These are phyloP conservation scores for Suhomyces terraborum DNA, from an alignment of 1,139 yeast species.

Conservation along the genomic window DNA sequence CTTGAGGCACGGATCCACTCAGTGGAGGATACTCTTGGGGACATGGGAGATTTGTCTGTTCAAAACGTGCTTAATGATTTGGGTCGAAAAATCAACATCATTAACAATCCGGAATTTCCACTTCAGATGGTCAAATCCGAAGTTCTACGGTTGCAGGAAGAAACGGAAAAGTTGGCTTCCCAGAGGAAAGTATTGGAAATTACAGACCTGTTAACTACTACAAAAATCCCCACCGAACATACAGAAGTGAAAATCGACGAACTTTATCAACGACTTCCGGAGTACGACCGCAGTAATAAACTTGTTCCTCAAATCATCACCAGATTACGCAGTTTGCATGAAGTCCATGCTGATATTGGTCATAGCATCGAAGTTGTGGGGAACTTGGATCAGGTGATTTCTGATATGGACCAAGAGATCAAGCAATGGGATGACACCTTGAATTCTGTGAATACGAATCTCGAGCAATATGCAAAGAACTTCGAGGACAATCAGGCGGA, in stretches of 20 bases:
- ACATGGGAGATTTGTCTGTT: slow-evolving; percentile 21
- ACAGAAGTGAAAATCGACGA: slow-evolving; percentile 36
- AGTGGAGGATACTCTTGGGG: slow-evolving; percentile 28
- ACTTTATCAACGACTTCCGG: slow-evolving; percentile 39
- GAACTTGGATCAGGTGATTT: slow-evolving; percentile 38
- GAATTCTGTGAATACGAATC: slow-evolving; percentile 35
- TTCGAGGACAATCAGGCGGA: slow-evolving; percentile 15
- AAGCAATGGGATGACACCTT: slow-evolving; percentile 43
- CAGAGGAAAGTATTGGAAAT: slow-evolving; percentile 20
- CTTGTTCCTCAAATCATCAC: slow-evolving; percentile 43
- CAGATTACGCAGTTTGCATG: slow-evolving; percentile 48
- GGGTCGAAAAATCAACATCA: slow-evolving; percentile 36
- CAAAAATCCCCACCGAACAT: slow-evolving; percentile 1
- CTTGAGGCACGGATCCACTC: slow-evolving; percentile 28
- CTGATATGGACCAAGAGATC: slow-evolving; percentile 40
- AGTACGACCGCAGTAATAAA: slow-evolving; percentile 35
- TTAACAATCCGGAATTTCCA: slow-evolving; percentile 39
- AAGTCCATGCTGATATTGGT: slow-evolving; percentile 45
- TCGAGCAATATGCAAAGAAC: slow-evolving; percentile 25
- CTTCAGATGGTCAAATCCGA: slow-evolving; percentile 25
- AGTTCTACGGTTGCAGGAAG: slow-evolving; percentile 21
- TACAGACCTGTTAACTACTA: slow-evolving; percentile 18
- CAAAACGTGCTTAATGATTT: slow-evolving; percentile 36
- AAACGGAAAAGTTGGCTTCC: slow-evolving; percentile 22
- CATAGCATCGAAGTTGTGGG: slow-evolving; percentile 29